A percentile compares a stretch with the other conserved stretches of the same genome.
Conservation (phyloP, 78 protist genomes). For the Dictyostelium discoideum region dicty_2.7 NC_007089.4:1526501-1527000, state of each 20-base stretch:
- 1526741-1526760: too few relatives aligned
- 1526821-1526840: background rate
- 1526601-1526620: too few relatives aligned
- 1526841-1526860: background rate
- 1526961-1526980: background rate
- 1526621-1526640: too few relatives aligned
- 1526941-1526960: background rate
- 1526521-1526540: background rate
- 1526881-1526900: background rate
- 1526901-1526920: background rate
- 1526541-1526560: background rate
- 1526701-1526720: too few relatives aligned
- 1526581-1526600: background rate
- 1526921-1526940: background rate
- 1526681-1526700: too few relatives aligned
- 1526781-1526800: background rate
- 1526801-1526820: background rate
- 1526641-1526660: too few relatives aligned
- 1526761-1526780: too few relatives aligned
- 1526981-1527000: background rate
- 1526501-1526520: background rate
- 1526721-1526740: too few relatives aligned
- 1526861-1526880: background rate
- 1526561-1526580: background rate
- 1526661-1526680: too few relatives aligned